Percentiles rank a stretch among this genome's conserved stretches.
Conservation (phyloP, 495 filamentous ascomycete genomes). For the Hypoxylon trugodes region DNA sequence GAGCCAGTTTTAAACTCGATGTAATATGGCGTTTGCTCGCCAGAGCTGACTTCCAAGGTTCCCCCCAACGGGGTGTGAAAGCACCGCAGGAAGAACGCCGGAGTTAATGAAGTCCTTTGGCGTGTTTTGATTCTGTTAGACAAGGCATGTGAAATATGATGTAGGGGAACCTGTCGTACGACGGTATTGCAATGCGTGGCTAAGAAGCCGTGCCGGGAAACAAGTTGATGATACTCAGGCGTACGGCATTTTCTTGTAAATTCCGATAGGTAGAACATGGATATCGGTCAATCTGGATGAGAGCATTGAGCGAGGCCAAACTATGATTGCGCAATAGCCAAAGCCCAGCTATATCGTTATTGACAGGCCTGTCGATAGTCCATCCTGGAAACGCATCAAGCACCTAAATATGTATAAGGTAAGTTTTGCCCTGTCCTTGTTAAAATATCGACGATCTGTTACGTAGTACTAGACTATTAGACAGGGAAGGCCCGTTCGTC, state of each 20-base stretch:
- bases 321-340: constrained; percentile 11
- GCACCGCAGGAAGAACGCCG: constrained; percentile 6
- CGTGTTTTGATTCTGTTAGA: constrained; percentile 10
- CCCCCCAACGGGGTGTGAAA: background rate
- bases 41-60: background rate
- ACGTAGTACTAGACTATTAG: constrained; percentile 1
- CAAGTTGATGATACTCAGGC: constrained; percentile 22
- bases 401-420: too few species aligned
- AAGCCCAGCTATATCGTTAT: constrained; percentile 18
- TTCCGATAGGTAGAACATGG: constrained; percentile 26
- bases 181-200: constrained; percentile 15
- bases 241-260: constrained; percentile 12
- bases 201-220: constrained; percentile 18
- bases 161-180: constrained; percentile 30
- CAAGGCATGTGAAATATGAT: constrained; percentile 34
- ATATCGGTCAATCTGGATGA: constrained; percentile 10
- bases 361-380: background rate
- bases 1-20: constrained; percentile 23
- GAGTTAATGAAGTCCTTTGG: constrained; percentile 4
- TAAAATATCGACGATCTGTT: constrained; percentile 10
- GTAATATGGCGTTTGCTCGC: constrained; percentile 4
- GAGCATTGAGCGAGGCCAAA: constrained; percentile 3
- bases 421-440: constrained; percentile 8
- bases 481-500: constrained; percentile 1
- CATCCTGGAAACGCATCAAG: background rate